Conservation (phyloP, 345 rosid genomes). For the Eucalyptus urophylla region DNA sequence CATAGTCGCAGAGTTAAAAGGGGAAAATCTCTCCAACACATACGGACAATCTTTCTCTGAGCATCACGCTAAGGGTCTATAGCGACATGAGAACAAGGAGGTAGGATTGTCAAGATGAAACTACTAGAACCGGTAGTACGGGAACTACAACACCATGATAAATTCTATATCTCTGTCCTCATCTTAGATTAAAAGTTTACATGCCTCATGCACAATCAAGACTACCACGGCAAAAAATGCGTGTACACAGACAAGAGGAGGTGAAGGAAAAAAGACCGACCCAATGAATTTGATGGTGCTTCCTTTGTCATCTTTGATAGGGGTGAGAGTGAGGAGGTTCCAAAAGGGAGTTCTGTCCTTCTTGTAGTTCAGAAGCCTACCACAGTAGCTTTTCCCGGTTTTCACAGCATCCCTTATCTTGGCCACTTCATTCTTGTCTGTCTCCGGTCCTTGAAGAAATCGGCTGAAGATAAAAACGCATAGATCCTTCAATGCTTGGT, state of each 20-base stretch:
- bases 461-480: conserved; percentile 39
- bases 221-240: not conserved
- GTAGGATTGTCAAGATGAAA: not conserved
- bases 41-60: not conserved
- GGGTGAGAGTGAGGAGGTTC: conserved; percentile 94
- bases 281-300: conserved; percentile 87
- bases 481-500: not conserved
- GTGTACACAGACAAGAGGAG: not conserved
- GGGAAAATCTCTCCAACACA: not conserved
- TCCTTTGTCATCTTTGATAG: conserved; percentile 75
- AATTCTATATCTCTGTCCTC: not conserved
- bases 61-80: not conserved
- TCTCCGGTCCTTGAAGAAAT: conserved; percentile 88
- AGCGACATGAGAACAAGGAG: not conserved
- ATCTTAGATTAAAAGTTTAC: not conserved
- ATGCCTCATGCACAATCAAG: not conserved
- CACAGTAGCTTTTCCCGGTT: conserved; percentile 66
- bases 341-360: conserved; percentile 88
- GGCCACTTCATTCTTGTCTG: conserved; percentile 62
- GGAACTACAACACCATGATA: not conserved
- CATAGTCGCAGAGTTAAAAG: not conserved
- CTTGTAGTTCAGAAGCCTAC: conserved; percentile 93
- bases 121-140: not conserved
- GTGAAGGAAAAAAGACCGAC: conserved; percentile 8
- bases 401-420: conserved; percentile 73